Percentiles rank a stretch among this genome's conserved stretches.
Conservation (phyloP, 2,329 filamentous ascomycete genomes). For the Paramyrothecium roridum region DNA sequence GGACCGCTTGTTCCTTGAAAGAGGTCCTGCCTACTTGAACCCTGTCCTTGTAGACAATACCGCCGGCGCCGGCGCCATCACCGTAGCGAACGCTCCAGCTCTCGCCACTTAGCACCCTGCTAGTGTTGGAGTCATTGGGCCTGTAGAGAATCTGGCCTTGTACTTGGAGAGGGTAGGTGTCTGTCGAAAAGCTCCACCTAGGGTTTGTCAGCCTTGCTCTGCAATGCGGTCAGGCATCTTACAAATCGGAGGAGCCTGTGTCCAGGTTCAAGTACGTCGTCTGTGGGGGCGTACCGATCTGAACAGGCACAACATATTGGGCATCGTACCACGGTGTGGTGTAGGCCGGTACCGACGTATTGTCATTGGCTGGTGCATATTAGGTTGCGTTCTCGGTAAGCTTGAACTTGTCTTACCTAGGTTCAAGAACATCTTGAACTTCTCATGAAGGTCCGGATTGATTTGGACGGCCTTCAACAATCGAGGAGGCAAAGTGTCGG, state of each 20-base stretch:
- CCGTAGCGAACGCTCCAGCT: slow-evolving; percentile 63
- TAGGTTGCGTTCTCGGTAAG: not conserved
- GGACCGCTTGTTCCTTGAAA: slow-evolving; percentile 60
- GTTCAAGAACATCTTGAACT: slow-evolving; percentile 9
- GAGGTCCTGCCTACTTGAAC: slow-evolving; percentile 59
- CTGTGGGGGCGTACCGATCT: slow-evolving; percentile 55
- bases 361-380: not conserved
- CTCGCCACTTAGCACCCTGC: slow-evolving; percentile 34
- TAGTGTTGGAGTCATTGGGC: slow-evolving; percentile 38
- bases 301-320: slow-evolving; percentile 60
- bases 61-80: slow-evolving; percentile 60
- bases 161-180: slow-evolving; percentile 44
- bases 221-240: slow-evolving; percentile 8
- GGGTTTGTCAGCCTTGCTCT: slow-evolving; percentile 9
- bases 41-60: slow-evolving; percentile 63
- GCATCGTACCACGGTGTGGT: slow-evolving; percentile 39
- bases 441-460: slow-evolving; percentile 17
- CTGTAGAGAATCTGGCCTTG: slow-evolving; percentile 56
- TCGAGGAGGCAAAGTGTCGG: slow-evolving; percentile 20
- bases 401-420: slow-evolving; percentile 1
- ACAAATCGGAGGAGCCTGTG: slow-evolving; percentile 54
- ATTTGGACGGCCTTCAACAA: slow-evolving; percentile 18
- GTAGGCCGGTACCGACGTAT: slow-evolving; percentile 20
- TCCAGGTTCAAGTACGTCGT: slow-evolving; percentile 67
- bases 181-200: slow-evolving; percentile 68